Evolutionary conservation across 768 basidiomycete species (phyloP).

Genomic region (Boletales sp.): DNA sequence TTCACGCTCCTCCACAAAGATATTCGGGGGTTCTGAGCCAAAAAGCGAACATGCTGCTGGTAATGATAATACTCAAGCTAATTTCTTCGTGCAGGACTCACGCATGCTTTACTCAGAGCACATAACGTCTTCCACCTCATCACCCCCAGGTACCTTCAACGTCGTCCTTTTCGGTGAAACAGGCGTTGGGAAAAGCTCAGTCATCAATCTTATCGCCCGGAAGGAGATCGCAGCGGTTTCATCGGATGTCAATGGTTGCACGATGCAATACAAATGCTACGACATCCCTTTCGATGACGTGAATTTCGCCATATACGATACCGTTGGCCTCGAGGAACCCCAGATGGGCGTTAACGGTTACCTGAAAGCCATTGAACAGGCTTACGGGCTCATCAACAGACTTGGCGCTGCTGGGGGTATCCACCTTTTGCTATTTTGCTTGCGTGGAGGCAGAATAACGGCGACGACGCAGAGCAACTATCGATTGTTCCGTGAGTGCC

Average conservation of each 20-base stretch:
- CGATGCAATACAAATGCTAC: conserved; percentile 31
- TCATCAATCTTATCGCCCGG: conserved; percentile 30
- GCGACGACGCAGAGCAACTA: conserved; percentile 37
- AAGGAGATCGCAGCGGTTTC: conserved; percentile 22
- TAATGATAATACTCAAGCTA: conserved; percentile 7
- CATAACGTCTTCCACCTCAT: not conserved
- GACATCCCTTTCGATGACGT: conserved; percentile 17
- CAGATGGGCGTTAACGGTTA: conserved; percentile 27
- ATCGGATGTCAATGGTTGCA: conserved; percentile 31
- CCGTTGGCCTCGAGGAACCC: conserved; percentile 34
- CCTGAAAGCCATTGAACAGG: conserved; percentile 25
- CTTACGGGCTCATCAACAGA: conserved; percentile 30
- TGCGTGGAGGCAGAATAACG: conserved; percentile 38
- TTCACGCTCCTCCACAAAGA: not conserved
- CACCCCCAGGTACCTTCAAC: conserved; percentile 21
- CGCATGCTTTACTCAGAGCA: not conserved
- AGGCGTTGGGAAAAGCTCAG: conserved; percentile 33
- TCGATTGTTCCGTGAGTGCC: conserved; percentile 35
- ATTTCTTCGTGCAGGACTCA: conserved; percentile 4
- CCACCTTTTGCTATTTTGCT: conserved; percentile 40
- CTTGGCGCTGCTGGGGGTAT: conserved; percentile 33
- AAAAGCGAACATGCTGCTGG: not conserved
- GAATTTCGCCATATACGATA: conserved; percentile 30
- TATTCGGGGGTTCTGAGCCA: not conserved
- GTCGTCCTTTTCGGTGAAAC: conserved; percentile 42